phyloP scores from a whole-genome alignment of 345 rosid species.

The Dipteronia dyeriana region DNA sequence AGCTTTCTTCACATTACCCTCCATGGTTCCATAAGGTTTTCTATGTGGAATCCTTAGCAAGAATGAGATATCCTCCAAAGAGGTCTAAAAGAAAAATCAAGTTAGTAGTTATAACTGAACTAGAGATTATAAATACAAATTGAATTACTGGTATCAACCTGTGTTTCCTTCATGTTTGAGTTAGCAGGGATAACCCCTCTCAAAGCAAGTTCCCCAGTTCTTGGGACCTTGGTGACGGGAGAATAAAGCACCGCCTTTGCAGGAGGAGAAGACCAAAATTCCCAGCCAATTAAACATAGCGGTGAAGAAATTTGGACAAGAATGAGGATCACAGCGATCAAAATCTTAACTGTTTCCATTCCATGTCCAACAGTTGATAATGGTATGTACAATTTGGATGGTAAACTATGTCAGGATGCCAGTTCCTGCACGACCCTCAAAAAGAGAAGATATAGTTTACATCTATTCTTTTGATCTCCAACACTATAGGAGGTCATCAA shows the following conservation, averaged over 20 bases:
- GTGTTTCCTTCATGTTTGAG: slow-evolving; percentile 78
- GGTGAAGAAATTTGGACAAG: slow-evolving; percentile 69
- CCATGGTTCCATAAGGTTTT: slow-evolving; percentile 97
- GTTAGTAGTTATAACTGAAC: slow-evolving; percentile 17
- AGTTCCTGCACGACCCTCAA: slow-evolving; percentile 60
- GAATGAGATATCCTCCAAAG: slow-evolving; percentile 88
- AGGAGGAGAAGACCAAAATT: slow-evolving; percentile 45
- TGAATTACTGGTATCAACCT: slow-evolving; percentile 43
- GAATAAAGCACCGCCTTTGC: slow-evolving; percentile 83
- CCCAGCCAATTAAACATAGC: slow-evolving; percentile 53
- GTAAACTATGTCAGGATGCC: slow-evolving; percentile 23
- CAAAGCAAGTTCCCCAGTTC: slow-evolving; percentile 95
- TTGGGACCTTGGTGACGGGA: slow-evolving; percentile 88
- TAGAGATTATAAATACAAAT: slow-evolving; percentile 4
- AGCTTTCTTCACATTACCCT: slow-evolving; percentile 93
- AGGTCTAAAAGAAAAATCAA: slow-evolving; percentile 47
- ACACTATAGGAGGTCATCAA: background rate
- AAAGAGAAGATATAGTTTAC: slow-evolving; percentile 7
- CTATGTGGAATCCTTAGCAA: slow-evolving; percentile 94
- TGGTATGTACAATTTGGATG: slow-evolving; percentile 30
- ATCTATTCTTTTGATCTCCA: background rate
- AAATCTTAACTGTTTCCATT: slow-evolving; percentile 45
- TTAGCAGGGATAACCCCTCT: slow-evolving; percentile 91
- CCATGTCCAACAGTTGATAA: slow-evolving; percentile 34
- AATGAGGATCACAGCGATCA: slow-evolving; percentile 50